Evolutionary conservation across 2,329 filamentous ascomycete species (phyloP), one percentile per base, ranked within the genome.

Genomic region (Neofusicoccum kwambonambiense): DNA sequence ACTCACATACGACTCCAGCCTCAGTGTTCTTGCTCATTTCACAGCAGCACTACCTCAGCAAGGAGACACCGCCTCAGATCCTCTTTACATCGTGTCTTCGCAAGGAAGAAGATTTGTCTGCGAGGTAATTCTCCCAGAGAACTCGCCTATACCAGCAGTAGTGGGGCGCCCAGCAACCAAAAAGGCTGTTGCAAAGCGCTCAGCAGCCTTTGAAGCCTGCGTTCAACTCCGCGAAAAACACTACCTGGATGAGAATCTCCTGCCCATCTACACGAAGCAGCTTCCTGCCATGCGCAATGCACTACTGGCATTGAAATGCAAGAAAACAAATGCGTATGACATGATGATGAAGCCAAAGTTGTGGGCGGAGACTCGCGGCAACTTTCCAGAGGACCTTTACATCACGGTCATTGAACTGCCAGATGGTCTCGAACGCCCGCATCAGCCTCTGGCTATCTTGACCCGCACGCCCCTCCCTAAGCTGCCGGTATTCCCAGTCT

Each of bases 221-320:
- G 74, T 92, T 1, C 75, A 87, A 67, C 82, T 99, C 15, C 82
- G 89, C 54, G 82, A 86, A 65, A 83, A 84, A 62, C 85, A 85
- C 2, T 87, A 89, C 66, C 81, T 99, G 4, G 87, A 97, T 72
- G 84, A 88, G 0, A 81, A 92, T 73, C 82, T 98, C 2, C 84
- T 91, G 64, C 91, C 95, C 0, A 86, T 85, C 0, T 91, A 91
- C 66, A 82, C 83, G 19, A 94, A 90, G 72, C 82, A 84, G 44
- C 81, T 95, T 0, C 93, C 92, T 3, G 83, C 81, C 0, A 94
- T 96, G 90, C 85, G 91, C n/a, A 97, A 97, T 75, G 93, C 93
- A 2, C 85, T 88, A 0, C 79, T 97, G 4, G 93, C 93, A 0
- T 83, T 97, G n/a, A 87, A 64, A 15, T 58, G 87, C 27, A 93